Percentiles rank a stretch among this genome's conserved stretches.
Conservation (phyloP, 305 asterid species). For the Fraxinus velutina region DNA sequence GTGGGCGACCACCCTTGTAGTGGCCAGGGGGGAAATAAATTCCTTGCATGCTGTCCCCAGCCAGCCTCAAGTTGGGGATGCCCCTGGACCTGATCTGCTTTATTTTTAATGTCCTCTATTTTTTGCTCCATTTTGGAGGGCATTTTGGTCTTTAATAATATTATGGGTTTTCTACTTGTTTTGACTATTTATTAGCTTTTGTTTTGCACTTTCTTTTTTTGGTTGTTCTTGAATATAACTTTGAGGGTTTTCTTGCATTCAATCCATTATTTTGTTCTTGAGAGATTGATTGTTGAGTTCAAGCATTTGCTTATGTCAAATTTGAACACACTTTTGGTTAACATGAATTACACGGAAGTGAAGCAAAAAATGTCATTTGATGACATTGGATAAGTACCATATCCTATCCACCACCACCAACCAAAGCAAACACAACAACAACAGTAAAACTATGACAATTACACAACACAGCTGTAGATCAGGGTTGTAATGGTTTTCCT, state of each 20-base stretch:
- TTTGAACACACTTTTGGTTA: not conserved
- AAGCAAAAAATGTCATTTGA: not conserved
- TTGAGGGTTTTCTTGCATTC: not conserved
- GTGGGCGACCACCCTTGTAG: not conserved
- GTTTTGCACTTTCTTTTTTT: too few relatives aligned
- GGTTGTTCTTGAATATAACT: not conserved
- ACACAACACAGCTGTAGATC: not conserved
- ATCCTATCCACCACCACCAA: not conserved
- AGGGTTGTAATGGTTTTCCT: constrained; percentile 9
- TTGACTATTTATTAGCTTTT: not conserved
- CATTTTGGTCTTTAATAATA: not conserved
- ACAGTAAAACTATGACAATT: not conserved
- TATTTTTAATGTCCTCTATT: not conserved
- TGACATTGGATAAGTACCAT: not conserved
- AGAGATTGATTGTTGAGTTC: not conserved
- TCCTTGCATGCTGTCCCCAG: not conserved
- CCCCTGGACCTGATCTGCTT: not conserved
- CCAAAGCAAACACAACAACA: not conserved
- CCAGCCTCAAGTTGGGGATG: not conserved
- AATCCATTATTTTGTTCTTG: not conserved
- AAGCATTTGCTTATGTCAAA: not conserved
- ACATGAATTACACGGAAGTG: not conserved
- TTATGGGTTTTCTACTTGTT: not conserved
- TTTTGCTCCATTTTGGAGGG: not conserved
- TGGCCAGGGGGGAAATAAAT: not conserved